These are phyloP conservation scores for Claviceps purpurea DNA, from an alignment of 2,329 filamentous ascomycete genomes.

Conservation along the genomic window DNA sequence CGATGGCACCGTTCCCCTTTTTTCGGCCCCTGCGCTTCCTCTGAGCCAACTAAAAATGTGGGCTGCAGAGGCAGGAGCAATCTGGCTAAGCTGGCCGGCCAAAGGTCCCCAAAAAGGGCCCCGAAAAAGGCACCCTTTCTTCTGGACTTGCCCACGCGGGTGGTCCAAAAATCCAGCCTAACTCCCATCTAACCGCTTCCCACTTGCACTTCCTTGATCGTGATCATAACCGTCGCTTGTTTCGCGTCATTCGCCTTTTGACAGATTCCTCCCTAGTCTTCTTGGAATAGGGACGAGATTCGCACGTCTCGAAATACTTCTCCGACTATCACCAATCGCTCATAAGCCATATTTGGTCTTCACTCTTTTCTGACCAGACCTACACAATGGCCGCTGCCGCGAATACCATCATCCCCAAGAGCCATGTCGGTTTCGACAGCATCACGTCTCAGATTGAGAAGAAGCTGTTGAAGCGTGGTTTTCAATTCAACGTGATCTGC, in stretches of 20 bases:
- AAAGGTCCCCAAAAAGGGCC: conserved; percentile 13
- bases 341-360: background rate
- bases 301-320: conserved; percentile 12
- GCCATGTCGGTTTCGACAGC: conserved; percentile 99
- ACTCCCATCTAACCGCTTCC: conserved; percentile 1
- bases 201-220: conserved; percentile 3
- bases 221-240: conserved; percentile 4
- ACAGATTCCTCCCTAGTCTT: conserved; percentile 13
- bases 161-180: conserved; percentile 4
- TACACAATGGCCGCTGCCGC: conserved; percentile 50
- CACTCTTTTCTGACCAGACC: conserved; percentile 26
- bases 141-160: conserved; percentile 2
- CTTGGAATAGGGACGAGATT: conserved; percentile 20
- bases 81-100: conserved; percentile 5
- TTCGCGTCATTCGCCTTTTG: conserved; percentile 13
- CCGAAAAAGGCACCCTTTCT: conserved; percentile 24
- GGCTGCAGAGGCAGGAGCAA: conserved; percentile 24
- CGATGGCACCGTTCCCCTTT: conserved; percentile 28
- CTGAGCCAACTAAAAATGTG: conserved; percentile 33
- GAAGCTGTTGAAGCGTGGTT: conserved; percentile 98
- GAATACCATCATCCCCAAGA: conserved; percentile 72
- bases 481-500: conserved; percentile 99
- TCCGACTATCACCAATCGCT: conserved; percentile 9
- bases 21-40: conserved; percentile 26
- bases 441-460: conserved; percentile 99